phyloP scores from a whole-genome alignment of 73 alveolate species.

The Uronychia setigera region DNA sequence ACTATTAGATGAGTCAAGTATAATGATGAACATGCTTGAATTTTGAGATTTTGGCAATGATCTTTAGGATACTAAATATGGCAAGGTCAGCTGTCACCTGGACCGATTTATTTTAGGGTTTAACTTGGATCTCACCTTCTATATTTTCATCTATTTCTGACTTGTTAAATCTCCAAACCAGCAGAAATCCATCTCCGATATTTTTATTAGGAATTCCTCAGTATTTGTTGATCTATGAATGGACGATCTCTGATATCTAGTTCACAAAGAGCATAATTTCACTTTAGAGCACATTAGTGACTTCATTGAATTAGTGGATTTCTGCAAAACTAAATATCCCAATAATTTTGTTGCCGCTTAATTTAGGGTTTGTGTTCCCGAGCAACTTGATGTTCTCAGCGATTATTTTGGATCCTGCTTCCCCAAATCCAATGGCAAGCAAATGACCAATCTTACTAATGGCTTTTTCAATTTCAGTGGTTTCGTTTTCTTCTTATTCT shows the following conservation, averaged over 20 bases:
- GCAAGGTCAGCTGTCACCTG: constrained; percentile 82
- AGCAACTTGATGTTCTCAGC: constrained; percentile 68
- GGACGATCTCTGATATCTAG: constrained; percentile 81
- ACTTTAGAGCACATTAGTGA: constrained; percentile 75
- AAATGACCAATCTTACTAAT: constrained; percentile 81
- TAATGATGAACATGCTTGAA: constrained; percentile 77
- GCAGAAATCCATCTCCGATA: constrained; percentile 88
- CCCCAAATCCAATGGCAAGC: constrained; percentile 75
- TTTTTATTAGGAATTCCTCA: constrained; percentile 89
- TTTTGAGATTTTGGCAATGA: constrained; percentile 87
- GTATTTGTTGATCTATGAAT: constrained; percentile 83
- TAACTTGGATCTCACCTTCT: constrained; percentile 11
- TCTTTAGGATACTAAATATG: constrained; percentile 79
- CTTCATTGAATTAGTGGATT: constrained; percentile 83
- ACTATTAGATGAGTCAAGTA: constrained; percentile 60
- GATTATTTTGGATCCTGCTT: constrained; percentile 81
- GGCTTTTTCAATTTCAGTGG: constrained; percentile 74
- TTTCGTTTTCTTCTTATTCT: constrained; percentile 59
- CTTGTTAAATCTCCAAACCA: constrained; percentile 83
- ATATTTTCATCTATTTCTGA: background rate
- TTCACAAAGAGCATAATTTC: constrained; percentile 84
- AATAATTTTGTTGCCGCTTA: constrained; percentile 58
- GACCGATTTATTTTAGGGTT: constrained; percentile 48
- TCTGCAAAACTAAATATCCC: constrained; percentile 90
- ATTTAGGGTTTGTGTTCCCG: constrained; percentile 76